phyloP scores from a whole-genome alignment of 1,139 yeast genomes.

The Yamadazyma songkhlaensis region DNA sequence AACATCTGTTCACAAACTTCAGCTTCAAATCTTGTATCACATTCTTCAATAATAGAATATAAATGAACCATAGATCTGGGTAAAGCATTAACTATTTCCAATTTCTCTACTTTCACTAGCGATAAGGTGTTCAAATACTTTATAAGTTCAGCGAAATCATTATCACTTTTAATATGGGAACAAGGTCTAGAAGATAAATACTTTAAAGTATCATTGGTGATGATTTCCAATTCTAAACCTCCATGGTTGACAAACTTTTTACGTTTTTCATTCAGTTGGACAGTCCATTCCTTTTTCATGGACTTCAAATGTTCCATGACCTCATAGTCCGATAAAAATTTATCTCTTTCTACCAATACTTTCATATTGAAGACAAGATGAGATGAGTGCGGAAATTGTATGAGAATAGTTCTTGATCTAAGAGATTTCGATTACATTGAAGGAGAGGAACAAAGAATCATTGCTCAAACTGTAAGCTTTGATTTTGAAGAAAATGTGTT shows the following conservation, averaged over 20 bases:
- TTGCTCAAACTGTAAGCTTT: constrained; percentile 5
- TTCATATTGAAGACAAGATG: constrained; percentile 25
- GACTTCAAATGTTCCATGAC: constrained; percentile 58
- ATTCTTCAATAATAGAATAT: constrained; percentile 83
- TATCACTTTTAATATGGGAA: constrained; percentile 40
- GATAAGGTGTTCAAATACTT: constrained; percentile 48
- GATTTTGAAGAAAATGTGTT: constrained; percentile 2
- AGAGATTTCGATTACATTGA: neutral
- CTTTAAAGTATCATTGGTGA: constrained; percentile 60
- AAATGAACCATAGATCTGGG: constrained; percentile 80
- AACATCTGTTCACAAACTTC: constrained; percentile 58
- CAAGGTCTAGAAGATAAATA: constrained; percentile 47
- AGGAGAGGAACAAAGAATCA: constrained; percentile 1
- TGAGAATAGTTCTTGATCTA: constrained; percentile 10
- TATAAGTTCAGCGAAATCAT: constrained; percentile 54
- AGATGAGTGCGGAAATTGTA: neutral
- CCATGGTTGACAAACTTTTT: constrained; percentile 27
- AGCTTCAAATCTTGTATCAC: constrained; percentile 76
- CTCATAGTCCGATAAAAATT: constrained; percentile 70
- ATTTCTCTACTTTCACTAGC: constrained; percentile 77
- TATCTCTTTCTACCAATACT: constrained; percentile 50
- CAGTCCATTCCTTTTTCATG: constrained; percentile 46
- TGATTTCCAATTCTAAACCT: constrained; percentile 56
- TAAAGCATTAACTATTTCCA: constrained; percentile 77
- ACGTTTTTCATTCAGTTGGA: constrained; percentile 19